Base-by-base conservation (phyloP, 805 yeast genomes). In the Candida fluviatilis region DNA sequence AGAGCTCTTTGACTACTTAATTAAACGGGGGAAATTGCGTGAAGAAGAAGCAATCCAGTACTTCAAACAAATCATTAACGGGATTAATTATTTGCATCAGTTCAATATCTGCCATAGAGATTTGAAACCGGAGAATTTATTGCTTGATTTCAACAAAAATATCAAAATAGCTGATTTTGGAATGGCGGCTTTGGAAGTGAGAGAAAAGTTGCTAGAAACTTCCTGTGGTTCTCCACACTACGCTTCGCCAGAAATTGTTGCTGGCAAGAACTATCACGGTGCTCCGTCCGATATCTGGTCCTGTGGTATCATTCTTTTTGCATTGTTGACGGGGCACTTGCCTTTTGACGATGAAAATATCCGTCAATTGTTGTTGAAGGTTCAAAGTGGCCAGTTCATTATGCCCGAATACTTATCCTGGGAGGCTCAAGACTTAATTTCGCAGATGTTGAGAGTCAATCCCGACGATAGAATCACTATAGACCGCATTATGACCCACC, bases 171-270 rank as follows among this genome's bases (percentile, higher is more conserved):
- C 99, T 7, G 99, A 93, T 63, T 93, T 93, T 58, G 99, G 99
- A 24, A 93, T 93, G 99, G 99, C 99, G 13, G 98, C 99, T 5
- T 67, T 93, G 33, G 98, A 93, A 59, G 77, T 87, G 21, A 76
- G 76, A 38, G 91, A 82, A 48, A 79, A 84, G 50, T 65, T 91
- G 54, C 69, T 93, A 41, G 97, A 91, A 59, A 93, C 99, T 3
- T 82, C 95, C 14, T 93, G 99, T 63, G 99, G 99, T 1, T 89
- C 97, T 13, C 99, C 99, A 6, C 99, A 93, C 60, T 93, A 93
- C 61, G 99, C 98, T 1, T 87, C 96, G 7, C 99, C 99, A 0
- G 99, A 93, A 60, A 91, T 93, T 49, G 97, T 93, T 8, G 85
- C 96, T 10, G 99, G 99, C 26, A 78, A 84, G 44, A 88, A 81